Evolutionary conservation across 2,329 filamentous ascomycete species (phyloP).

Genomic region (Botryosphaeria dothidea): DNA sequence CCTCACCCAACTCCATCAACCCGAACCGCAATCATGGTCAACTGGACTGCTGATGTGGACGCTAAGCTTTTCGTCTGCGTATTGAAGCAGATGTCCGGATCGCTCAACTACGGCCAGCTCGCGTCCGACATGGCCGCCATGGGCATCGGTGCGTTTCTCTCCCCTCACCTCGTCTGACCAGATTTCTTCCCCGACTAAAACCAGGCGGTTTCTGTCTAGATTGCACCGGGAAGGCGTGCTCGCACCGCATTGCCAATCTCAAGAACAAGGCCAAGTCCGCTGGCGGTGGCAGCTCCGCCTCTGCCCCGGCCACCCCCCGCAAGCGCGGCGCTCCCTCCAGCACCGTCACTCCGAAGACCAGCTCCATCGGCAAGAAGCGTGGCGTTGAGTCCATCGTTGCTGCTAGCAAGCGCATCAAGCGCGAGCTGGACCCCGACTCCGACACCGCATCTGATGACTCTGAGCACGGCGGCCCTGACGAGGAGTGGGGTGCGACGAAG

Average conservation of each 20-base stretch:
- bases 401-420: background rate
- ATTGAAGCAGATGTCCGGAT: slow-evolving; percentile 5
- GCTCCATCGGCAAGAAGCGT: background rate
- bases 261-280: slow-evolving; percentile 5
- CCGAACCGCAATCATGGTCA: background rate
- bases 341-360: background rate
- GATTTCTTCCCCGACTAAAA: background rate
- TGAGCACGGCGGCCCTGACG: background rate
- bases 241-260: slow-evolving; percentile 20
- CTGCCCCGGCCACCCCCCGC: background rate
- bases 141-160: slow-evolving; percentile 6
- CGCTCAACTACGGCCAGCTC: slow-evolving; percentile 17
- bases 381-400: too few species aligned
- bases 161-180: background rate
- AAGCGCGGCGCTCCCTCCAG: background rate
- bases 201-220: background rate
- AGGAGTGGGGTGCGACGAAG: background rate
- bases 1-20: background rate
- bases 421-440: background rate
- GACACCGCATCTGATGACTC: background rate
- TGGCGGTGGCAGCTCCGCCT: background rate
- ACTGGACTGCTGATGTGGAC: slow-evolving; percentile 14
- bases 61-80: background rate
- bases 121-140: slow-evolving; percentile 21
- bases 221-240: slow-evolving; percentile 20